These are phyloP conservation scores for Hypomontagnella submonticulosa DNA, from an alignment of 495 filamentous ascomycete species.

Conservation along the genomic window DNA sequence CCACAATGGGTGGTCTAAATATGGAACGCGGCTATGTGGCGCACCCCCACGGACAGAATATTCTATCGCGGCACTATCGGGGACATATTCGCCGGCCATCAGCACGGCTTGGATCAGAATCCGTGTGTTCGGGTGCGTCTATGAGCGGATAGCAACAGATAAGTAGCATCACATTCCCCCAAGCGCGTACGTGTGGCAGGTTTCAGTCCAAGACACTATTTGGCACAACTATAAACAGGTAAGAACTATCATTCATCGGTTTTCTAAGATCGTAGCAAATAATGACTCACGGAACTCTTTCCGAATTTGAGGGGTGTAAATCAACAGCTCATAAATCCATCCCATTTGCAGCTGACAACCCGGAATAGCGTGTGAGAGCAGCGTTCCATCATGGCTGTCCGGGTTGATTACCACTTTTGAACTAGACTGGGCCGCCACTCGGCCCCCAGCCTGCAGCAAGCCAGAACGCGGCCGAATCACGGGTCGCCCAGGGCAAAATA, in stretches of 20 bases:
- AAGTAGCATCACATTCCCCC: not conserved
- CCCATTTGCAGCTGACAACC: not conserved
- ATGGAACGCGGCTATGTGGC: conserved; percentile 32
- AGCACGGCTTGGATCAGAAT: not conserved
- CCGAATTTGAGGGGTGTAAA: not conserved
- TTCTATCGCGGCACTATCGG: not conserved
- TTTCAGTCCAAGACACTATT: too few species aligned
- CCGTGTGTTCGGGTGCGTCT: not conserved
- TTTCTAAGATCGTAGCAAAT: not conserved
- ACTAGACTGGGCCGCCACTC: not conserved
- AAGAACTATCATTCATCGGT: not conserved
- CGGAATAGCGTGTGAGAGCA: conserved; percentile 5
- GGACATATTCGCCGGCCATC: not conserved
- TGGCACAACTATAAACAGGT: too few species aligned
- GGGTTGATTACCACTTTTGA: conserved; percentile 20
- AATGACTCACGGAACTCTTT: not conserved
- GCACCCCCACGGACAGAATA: conserved; percentile 5
- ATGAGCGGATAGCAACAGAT: not conserved
- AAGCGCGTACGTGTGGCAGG: too few species aligned
- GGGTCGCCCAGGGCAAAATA: not conserved
- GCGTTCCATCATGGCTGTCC: conserved; percentile 7
- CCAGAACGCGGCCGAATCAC: not conserved
- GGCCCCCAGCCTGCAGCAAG: too few species aligned
- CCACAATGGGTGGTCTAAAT: conserved; percentile 25
- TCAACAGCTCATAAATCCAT: not conserved